Conservation (phyloP, 768 basidiomycete genomes). For the Tylopilus plumbeoviolaceoides region DNA sequence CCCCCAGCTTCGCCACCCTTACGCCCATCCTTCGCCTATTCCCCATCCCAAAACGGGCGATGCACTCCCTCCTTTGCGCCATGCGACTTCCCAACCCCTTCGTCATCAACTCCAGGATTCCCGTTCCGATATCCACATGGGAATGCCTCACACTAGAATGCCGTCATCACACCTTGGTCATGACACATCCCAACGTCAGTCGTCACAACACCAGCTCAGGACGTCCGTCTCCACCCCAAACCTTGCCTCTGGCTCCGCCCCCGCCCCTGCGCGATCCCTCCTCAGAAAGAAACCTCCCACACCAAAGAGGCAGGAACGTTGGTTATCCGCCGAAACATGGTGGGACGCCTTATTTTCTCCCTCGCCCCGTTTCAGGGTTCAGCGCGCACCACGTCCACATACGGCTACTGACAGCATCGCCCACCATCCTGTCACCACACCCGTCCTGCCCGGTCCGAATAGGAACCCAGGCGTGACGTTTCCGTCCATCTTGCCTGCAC, state of each 20-base stretch:
- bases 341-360: slow-evolving; percentile 79
- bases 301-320: slow-evolving; percentile 52
- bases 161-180: slow-evolving; percentile 9
- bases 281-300: slow-evolving; percentile 20
- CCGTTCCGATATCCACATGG: background rate
- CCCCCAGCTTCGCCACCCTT: slow-evolving; percentile 44
- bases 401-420: slow-evolving; percentile 29
- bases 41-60: background rate
- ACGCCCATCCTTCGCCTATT: slow-evolving; percentile 40
- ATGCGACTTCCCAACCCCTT: slow-evolving; percentile 24
- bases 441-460: slow-evolving; percentile 24
- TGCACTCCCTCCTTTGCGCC: slow-evolving; percentile 12
- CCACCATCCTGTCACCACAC: slow-evolving; percentile 49
- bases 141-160: background rate
- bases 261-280: slow-evolving; percentile 6
- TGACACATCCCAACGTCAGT: background rate
- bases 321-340: slow-evolving; percentile 75
- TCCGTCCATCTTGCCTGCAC: slow-evolving; percentile 7
- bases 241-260: slow-evolving; percentile 33
- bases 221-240: slow-evolving; percentile 66
- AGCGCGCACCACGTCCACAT: slow-evolving; percentile 27
- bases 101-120: slow-evolving; percentile 14
- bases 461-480: slow-evolving; percentile 3
- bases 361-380: slow-evolving; percentile 62
- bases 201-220: slow-evolving; percentile 34